phyloP scores from a whole-genome alignment of 805 yeast species.

The Wickerhamomyces queroliae region DNA sequence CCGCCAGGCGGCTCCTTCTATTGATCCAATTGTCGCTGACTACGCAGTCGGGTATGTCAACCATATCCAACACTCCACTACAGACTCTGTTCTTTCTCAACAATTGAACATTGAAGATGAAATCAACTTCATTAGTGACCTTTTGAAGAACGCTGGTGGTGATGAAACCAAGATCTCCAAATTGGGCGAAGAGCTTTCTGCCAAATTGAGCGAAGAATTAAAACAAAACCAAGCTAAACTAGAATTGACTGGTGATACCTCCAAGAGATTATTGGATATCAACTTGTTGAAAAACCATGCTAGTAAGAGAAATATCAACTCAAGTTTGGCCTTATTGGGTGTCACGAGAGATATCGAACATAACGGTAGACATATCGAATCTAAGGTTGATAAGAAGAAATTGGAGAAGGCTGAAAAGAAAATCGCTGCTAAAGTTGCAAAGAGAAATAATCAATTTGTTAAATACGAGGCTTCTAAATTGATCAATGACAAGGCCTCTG shows the following conservation, averaged over 20 bases:
- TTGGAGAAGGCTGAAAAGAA: conserved; percentile 96
- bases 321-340: conserved; percentile 71
- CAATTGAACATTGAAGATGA: conserved; percentile 64
- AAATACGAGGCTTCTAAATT: conserved; percentile 92
- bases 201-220: conserved; percentile 45
- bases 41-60: conserved; percentile 90
- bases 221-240: conserved; percentile 66
- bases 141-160: conserved; percentile 84
- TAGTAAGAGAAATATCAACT: conserved; percentile 63
- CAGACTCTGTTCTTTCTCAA: conserved; percentile 77
- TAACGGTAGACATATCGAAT: conserved; percentile 85
- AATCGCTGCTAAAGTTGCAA: conserved; percentile 95
- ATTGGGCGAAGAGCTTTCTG: conserved; percentile 41
- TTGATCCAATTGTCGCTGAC: conserved; percentile 81
- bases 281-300: conserved; percentile 61
- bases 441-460: conserved; percentile 74
- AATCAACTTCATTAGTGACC: conserved; percentile 55
- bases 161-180: conserved; percentile 44
- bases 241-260: conserved; percentile 78
- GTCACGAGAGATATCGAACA: conserved; percentile 85
- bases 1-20: conserved; percentile 78
- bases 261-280: conserved; percentile 78
- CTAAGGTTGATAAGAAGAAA: conserved; percentile 93
- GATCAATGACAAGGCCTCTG: conserved; percentile 49
- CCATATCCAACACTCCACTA: conserved; percentile 71